phyloP scores from a whole-genome alignment of 1,284 basidiomycete species.

The Cutaneotrichosporon cavernicola region DNA sequence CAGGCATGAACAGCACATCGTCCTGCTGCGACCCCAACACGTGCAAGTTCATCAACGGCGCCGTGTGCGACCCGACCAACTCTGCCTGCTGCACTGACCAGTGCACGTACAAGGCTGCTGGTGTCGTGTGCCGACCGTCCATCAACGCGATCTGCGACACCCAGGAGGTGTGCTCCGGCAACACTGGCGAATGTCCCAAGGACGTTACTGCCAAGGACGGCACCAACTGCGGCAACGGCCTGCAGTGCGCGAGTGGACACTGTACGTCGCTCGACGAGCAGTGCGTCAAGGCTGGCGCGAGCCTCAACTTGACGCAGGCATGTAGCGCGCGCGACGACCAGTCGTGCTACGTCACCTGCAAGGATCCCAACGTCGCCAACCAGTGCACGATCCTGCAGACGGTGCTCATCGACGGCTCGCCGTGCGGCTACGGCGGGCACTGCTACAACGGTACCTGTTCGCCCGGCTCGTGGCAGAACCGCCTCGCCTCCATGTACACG shows the following conservation, averaged over 20 bases:
- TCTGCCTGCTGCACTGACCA: constrained; percentile 71
- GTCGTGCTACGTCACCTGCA: constrained; percentile 75
- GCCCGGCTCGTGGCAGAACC: constrained; percentile 63
- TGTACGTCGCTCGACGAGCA: constrained; percentile 79
- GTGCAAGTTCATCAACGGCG: constrained; percentile 71
- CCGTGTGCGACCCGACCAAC: constrained; percentile 77
- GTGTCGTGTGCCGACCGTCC: constrained; percentile 67
- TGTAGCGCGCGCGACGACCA: constrained; percentile 67
- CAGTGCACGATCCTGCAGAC: constrained; percentile 75
- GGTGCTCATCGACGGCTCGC: constrained; percentile 76
- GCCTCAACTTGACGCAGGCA: constrained; percentile 65
- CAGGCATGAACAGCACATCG: constrained; percentile 64
- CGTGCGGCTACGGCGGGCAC: constrained; percentile 76
- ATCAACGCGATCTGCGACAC: constrained; percentile 70
- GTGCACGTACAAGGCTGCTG: constrained; percentile 67
- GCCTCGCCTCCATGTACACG: constrained; percentile 66
- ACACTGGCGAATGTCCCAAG: constrained; percentile 67
- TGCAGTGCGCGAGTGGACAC: constrained; percentile 74
- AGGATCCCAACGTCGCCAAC: constrained; percentile 63
- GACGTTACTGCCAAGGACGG: constrained; percentile 70
- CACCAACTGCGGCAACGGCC: constrained; percentile 64
- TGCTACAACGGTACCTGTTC: constrained; percentile 68
- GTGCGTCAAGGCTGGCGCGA: constrained; percentile 71
- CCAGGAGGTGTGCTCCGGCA: constrained; percentile 77
- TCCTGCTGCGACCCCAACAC: constrained; percentile 63